Evolutionary conservation across 2,329 filamentous ascomycete species (phyloP).

Genomic region (Plenodomus tracheiphilus): DNA sequence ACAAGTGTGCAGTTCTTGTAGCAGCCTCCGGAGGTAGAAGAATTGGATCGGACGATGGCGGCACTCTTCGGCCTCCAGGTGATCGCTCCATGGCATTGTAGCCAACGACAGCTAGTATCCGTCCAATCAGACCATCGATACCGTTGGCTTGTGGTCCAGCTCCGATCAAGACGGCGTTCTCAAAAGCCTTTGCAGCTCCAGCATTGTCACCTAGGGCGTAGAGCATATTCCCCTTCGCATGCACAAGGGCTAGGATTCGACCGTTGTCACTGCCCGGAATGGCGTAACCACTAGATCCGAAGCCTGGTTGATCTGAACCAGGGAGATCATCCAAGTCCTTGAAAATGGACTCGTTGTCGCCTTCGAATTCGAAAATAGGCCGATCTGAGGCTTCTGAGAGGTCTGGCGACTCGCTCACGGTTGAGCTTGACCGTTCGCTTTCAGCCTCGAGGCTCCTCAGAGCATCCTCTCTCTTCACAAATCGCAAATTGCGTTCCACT

Average conservation of each 20-base stretch:
- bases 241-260: conserved; percentile 87
- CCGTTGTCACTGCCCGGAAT: conserved; percentile 88
- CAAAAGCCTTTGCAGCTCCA: conserved; percentile 83
- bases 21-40: conserved; percentile 83
- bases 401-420: conserved; percentile 58
- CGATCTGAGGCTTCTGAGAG: conserved; percentile 61
- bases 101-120: conserved; percentile 71
- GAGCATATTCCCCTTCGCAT: conserved; percentile 98
- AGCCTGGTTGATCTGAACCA: conserved; percentile 56
- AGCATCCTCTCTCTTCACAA: conserved; percentile 51
- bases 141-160: conserved; percentile 70
- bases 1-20: conserved; percentile 76
- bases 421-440: conserved; percentile 65
- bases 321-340: conserved; percentile 47
- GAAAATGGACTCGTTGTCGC: conserved; percentile 42
- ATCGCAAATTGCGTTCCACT: conserved; percentile 73
- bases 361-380: conserved; percentile 59
- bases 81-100: conserved; percentile 44
- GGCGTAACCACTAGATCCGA: conserved; percentile 80
- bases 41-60: conserved; percentile 62
- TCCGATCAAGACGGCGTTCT: conserved; percentile 90
- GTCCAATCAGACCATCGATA: conserved; percentile 77
- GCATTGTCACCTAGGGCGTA: conserved; percentile 84
- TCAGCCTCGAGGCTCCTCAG: conserved; percentile 56
- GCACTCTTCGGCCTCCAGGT: conserved; percentile 30